A percentile compares a stretch with the other conserved stretches of the same genome.
Conservation (phyloP, 2,329 filamentous ascomycete genomes). For the Talaromyces pinophilus region DNA sequence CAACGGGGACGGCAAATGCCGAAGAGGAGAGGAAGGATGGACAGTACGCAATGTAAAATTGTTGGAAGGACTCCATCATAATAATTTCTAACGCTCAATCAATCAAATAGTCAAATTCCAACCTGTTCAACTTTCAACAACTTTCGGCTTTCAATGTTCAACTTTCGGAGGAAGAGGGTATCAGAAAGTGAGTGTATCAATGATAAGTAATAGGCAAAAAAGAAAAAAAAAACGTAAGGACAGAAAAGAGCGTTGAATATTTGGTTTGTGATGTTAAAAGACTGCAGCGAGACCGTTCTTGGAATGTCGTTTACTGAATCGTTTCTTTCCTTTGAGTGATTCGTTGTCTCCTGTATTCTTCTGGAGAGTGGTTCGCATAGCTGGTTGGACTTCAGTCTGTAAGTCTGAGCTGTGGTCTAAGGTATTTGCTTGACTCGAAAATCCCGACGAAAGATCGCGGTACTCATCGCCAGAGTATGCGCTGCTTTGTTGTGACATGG, state of each 20-base stretch:
- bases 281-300: constrained; percentile 91
- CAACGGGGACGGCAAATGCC: background rate
- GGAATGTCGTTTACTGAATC: constrained; percentile 89
- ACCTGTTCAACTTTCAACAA: background rate
- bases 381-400: constrained; percentile 37
- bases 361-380: constrained; percentile 48
- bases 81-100: constrained; percentile 19
- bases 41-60: background rate
- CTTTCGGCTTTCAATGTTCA: constrained; percentile 4
- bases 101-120: constrained; percentile 2
- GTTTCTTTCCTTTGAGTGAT: constrained; percentile 60
- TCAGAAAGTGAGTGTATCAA: constrained; percentile 11
- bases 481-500: constrained; percentile 69
- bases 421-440: constrained; percentile 64
- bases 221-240: background rate
- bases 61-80: constrained; percentile 9
- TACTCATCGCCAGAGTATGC: constrained; percentile 70
- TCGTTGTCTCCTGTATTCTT: constrained; percentile 51
- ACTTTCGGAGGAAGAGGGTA: constrained; percentile 18
- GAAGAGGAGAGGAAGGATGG: background rate
- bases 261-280: constrained; percentile 58
- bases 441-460: constrained; percentile 66
- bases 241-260: constrained; percentile 16
- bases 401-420: constrained; percentile 46
- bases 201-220: background rate